Percentiles rank a stretch among this genome's conserved stretches.
phyloP scores from a whole-genome alignment of 1,284 basidiomycete genomes.

The Ceratobasidium sp. region DNA sequence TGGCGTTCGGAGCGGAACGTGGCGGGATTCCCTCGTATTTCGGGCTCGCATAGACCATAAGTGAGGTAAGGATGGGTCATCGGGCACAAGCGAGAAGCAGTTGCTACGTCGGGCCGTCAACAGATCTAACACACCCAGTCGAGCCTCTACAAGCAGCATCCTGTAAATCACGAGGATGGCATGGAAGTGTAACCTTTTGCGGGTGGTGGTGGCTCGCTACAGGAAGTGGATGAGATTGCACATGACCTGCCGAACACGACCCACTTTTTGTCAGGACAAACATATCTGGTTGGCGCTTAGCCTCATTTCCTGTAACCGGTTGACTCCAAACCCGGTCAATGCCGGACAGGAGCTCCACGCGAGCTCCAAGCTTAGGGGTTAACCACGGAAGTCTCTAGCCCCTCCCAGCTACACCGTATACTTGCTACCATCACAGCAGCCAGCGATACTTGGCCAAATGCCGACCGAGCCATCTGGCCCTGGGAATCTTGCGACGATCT shows the following conservation, averaged over 20 bases:
- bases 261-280: not conserved
- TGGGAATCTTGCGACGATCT: not conserved
- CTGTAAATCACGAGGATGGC: not conserved
- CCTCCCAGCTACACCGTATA: not conserved
- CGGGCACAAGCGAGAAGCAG: too few relatives aligned
- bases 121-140: not conserved
- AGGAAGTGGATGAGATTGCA: not conserved
- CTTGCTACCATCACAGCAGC: not conserved
- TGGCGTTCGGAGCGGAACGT: too few relatives aligned
- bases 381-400: not conserved
- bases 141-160: not conserved
- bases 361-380: not conserved
- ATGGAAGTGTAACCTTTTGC: not conserved
- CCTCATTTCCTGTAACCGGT: not conserved
- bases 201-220: not conserved
- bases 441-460: not conserved
- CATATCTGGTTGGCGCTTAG: constrained; percentile 1
- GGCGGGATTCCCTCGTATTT: too few relatives aligned
- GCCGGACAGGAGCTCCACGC: constrained; percentile 5
- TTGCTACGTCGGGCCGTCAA: not conserved
- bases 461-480: not conserved
- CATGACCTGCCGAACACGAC: not conserved
- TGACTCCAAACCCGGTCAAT: constrained; percentile 1
- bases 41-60: too few relatives aligned
- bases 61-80: too few relatives aligned